phyloP scores from a whole-genome alignment of 768 basidiomycete species.

The Hypholoma sublateritium region DNA sequence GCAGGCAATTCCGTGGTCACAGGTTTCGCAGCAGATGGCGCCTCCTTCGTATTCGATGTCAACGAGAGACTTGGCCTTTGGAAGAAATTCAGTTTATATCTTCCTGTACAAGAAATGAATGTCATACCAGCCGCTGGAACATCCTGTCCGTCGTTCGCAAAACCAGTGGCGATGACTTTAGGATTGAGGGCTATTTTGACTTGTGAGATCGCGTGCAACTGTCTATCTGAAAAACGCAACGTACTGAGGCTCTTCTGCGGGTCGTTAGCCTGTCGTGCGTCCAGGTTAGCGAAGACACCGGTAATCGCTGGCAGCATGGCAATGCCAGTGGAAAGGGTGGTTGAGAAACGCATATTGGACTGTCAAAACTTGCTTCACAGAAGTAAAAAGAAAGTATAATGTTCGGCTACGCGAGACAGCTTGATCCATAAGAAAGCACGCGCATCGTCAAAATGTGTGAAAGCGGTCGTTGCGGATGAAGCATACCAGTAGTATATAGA shows the following conservation, averaged over 20 bases:
- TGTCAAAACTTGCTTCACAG: constrained; percentile 41
- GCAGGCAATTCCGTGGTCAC: constrained; percentile 54
- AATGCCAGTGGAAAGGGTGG: constrained; percentile 37
- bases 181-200: constrained; percentile 45
- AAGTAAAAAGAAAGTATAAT: constrained; percentile 41
- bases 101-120: background rate
- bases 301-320: constrained; percentile 39
- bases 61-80: constrained; percentile 47
- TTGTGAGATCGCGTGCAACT: background rate
- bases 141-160: constrained; percentile 47
- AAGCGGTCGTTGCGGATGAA: constrained; percentile 35
- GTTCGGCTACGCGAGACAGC: background rate
- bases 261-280: constrained; percentile 29
- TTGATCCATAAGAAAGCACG: background rate
- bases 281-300: constrained; percentile 31
- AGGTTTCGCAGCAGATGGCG: constrained; percentile 13
- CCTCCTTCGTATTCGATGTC: constrained; percentile 32
- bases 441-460: constrained; percentile 31
- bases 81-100: background rate
- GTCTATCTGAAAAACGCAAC: constrained; percentile 4
- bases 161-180: constrained; percentile 43
- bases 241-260: constrained; percentile 46
- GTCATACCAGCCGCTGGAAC: constrained; percentile 33
- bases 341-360: constrained; percentile 51
- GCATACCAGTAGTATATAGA: constrained; percentile 47